Evolutionary conservation across 2,329 filamentous ascomycete species (phyloP).

Genomic region (Sordariomycetes sp.): DNA sequence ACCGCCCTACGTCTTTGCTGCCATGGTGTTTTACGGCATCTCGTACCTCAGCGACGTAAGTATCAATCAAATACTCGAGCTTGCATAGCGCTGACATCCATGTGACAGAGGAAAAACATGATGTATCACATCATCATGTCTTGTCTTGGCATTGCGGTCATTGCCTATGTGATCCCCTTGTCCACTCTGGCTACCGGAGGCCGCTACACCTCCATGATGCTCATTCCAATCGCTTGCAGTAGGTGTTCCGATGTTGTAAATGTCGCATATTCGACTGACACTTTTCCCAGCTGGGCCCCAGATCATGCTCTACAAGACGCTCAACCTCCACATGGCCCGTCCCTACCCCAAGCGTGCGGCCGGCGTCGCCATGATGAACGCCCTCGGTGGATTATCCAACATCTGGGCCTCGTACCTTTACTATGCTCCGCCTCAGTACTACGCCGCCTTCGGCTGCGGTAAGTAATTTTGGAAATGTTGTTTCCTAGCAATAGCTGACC

Average conservation of each 20-base stretch:
- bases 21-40: conserved; percentile 38
- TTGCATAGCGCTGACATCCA: not conserved
- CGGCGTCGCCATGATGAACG: conserved; percentile 66
- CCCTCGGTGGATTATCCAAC: conserved; percentile 29
- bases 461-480: not conserved
- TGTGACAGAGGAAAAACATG: conserved; percentile 58
- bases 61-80: not conserved
- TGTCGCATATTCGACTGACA: too few species aligned
- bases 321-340: conserved; percentile 56
- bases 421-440: conserved; percentile 12
- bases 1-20: conserved; percentile 51
- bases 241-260: too few species aligned
- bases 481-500: not conserved
- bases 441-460: conserved; percentile 10
- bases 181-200: conserved; percentile 48
- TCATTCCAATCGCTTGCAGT: conserved; percentile 24
- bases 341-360: conserved; percentile 62
- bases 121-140: conserved; percentile 57
- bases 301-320: conserved; percentile 55
- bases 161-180: conserved; percentile 57
- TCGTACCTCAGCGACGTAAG: conserved; percentile 45
- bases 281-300: conserved; percentile 8
- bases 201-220: conserved; percentile 40
- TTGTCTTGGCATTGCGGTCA: conserved; percentile 50
- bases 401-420: conserved; percentile 65